A percentile compares a stretch with the other conserved stretches of the same genome.
These are phyloP conservation scores for Aaosphaeria pasadenensis DNA, from an alignment of 2,329 filamentous ascomycete species.

Conservation along the genomic window DNA sequence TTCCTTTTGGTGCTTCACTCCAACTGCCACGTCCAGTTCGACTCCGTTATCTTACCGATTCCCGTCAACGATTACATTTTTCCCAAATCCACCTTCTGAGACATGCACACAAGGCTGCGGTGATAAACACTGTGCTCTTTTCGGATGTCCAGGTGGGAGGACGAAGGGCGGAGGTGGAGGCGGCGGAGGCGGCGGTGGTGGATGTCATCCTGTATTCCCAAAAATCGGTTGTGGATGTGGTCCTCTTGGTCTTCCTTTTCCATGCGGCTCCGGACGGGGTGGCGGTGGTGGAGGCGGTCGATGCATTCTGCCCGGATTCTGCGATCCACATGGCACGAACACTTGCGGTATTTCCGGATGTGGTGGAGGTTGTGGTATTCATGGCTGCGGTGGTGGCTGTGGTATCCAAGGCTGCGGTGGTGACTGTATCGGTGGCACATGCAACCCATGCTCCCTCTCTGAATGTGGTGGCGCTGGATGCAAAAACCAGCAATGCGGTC, in stretches of 20 bases:
- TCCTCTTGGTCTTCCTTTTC: neutral
- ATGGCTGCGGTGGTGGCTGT: constrained; percentile 15
- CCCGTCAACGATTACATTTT: constrained; percentile 1
- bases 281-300: neutral
- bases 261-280: neutral
- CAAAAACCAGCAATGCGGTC: neutral
- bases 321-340: neutral
- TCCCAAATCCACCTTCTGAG: neutral
- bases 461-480: neutral
- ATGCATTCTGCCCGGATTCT: constrained; percentile 1
- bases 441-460: neutral
- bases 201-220: neutral
- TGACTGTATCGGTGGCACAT: constrained; percentile 1
- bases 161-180: neutral
- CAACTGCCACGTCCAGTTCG: too few relatives aligned
- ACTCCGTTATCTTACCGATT: neutral
- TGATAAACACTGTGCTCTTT: constrained; percentile 1
- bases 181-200: neutral
- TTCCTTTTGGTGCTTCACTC: too few relatives aligned
- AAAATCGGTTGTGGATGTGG: constrained; percentile 3
- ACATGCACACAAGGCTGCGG: constrained; percentile 4
- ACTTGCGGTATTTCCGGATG: neutral
- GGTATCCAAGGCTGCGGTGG: constrained; percentile 12
- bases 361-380: constrained; percentile 10
- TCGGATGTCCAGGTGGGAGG: neutral